Percentiles rank a stretch among this genome's conserved stretches.
These are phyloP conservation scores for Sporothrix mexicana DNA, from an alignment of 2,329 filamentous ascomycete species.

Conservation along the genomic window DNA sequence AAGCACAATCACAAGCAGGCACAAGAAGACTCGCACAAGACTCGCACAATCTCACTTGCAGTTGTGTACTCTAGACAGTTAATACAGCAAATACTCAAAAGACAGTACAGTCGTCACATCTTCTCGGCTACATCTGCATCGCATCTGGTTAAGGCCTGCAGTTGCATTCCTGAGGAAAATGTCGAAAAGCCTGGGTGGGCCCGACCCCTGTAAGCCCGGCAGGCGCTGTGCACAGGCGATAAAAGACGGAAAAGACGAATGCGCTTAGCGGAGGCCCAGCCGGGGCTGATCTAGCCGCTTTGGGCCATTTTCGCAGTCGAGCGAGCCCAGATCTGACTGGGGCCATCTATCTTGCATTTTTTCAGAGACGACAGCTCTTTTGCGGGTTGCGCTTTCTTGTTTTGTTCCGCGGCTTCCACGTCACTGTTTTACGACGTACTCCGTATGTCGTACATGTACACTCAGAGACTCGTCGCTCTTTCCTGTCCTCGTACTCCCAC, in stretches of 20 bases:
- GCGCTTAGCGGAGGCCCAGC: slow-evolving; percentile 15
- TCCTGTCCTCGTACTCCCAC: slow-evolving; percentile 18
- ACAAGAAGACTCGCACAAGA: too few species aligned
- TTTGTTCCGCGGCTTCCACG: not conserved
- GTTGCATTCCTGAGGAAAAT: slow-evolving; percentile 3
- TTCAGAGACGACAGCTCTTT: too few species aligned
- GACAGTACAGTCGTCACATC: too few species aligned
- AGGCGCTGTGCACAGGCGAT: not conserved
- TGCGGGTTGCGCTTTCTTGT: not conserved
- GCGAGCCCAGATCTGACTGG: slow-evolving; percentile 2
- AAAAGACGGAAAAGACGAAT: not conserved
- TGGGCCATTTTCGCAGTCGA: not conserved
- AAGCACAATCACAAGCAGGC: too few species aligned
- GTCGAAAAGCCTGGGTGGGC: not conserved
- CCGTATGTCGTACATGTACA: too few species aligned
- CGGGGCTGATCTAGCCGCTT: slow-evolving; percentile 21
- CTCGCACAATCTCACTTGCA: not conserved
- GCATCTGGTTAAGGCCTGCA: not conserved
- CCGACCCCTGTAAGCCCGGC: not conserved
- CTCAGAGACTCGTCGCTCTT: not conserved
- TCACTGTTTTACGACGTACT: not conserved
- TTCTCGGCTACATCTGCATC: too few species aligned
- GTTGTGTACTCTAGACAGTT: too few species aligned
- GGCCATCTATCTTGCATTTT: not conserved
- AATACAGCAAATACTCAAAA: too few species aligned